Conservation (phyloP, 2,329 filamentous ascomycete species). For the Hymenoscyphus infarciens region DNA sequence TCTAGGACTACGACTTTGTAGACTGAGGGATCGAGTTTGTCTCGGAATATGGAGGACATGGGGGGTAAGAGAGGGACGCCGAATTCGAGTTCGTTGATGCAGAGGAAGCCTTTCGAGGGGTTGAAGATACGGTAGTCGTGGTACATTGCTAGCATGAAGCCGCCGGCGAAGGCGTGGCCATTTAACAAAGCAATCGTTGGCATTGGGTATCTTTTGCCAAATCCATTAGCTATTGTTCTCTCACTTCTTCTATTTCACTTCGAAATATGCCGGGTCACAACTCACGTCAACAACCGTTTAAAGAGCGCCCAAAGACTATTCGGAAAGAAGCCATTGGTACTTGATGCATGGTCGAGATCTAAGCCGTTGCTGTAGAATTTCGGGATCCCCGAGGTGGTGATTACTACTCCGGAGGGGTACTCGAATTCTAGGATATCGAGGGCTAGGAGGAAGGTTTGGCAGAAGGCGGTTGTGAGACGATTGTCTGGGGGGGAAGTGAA, state of each 20-base stretch:
- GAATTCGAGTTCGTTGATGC: conserved; percentile 79
- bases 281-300: conserved; percentile 57
- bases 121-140: conserved; percentile 82
- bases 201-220: conserved; percentile 61
- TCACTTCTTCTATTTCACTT: not conserved
- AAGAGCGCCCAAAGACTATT: conserved; percentile 62
- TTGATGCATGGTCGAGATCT: conserved; percentile 65
- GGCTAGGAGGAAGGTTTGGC: conserved; percentile 62
- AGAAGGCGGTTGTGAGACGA: conserved; percentile 66
- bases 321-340: conserved; percentile 58
- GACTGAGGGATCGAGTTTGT: conserved; percentile 55
- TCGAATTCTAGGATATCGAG: conserved; percentile 69
- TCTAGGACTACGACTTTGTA: conserved; percentile 70
- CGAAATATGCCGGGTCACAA: not conserved
- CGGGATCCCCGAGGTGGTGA: conserved; percentile 69
- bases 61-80: conserved; percentile 70
- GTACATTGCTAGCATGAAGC: conserved; percentile 77
- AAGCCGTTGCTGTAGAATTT: conserved; percentile 85
- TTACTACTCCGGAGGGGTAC: conserved; percentile 66
- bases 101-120: conserved; percentile 66
- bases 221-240: not conserved
- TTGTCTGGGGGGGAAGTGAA: conserved; percentile 73
- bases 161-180: conserved; percentile 77
- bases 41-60: conserved; percentile 71
- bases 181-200: conserved; percentile 76